These are phyloP conservation scores for Ascochyta pisi DNA, from an alignment of 2,329 filamentous ascomycete species.

Conservation along the genomic window DNA sequence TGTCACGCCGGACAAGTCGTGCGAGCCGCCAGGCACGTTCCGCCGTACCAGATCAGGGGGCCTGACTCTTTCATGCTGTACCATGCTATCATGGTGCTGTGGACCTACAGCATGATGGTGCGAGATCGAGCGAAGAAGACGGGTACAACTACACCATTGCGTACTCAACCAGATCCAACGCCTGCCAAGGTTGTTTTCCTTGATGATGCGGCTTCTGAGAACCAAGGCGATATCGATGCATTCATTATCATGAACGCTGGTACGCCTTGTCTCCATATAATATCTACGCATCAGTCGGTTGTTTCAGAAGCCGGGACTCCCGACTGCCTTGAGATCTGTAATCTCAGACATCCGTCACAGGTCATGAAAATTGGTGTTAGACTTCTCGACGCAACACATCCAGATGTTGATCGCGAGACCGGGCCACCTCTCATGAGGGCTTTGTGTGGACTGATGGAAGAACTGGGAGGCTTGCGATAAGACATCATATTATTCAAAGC, in stretches of 20 bases:
- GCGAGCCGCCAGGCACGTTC: too few species aligned
- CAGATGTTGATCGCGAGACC: constrained; percentile 21
- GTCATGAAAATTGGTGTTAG: constrained; percentile 28
- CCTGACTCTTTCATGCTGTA: too few species aligned
- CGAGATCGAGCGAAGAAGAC: constrained; percentile 25
- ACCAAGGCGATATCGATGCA: constrained; percentile 17
- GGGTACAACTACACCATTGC: constrained; percentile 14
- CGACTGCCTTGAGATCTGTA: constrained; percentile 11
- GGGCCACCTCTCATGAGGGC: constrained; percentile 26
- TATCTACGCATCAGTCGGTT: neutral
- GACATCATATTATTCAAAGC: neutral
- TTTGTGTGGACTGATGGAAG: constrained; percentile 29
- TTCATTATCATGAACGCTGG: constrained; percentile 20
- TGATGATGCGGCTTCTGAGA: constrained; percentile 12
- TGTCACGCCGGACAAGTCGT: too few species aligned
- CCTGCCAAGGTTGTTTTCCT: constrained; percentile 10
- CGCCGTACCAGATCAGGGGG: too few species aligned
- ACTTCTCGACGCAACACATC: constrained; percentile 27
- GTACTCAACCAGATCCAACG: neutral
- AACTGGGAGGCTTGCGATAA: constrained; percentile 12
- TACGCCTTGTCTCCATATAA: constrained; percentile 20
- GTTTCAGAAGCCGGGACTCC: neutral
- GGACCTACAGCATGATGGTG: constrained; percentile 10
- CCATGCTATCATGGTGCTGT: too few species aligned
- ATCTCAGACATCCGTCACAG: constrained; percentile 22